Evolutionary conservation across 371 early-diverging fungal genomes (phyloP).

Genomic region (Saksenaea oblongispora): DNA sequence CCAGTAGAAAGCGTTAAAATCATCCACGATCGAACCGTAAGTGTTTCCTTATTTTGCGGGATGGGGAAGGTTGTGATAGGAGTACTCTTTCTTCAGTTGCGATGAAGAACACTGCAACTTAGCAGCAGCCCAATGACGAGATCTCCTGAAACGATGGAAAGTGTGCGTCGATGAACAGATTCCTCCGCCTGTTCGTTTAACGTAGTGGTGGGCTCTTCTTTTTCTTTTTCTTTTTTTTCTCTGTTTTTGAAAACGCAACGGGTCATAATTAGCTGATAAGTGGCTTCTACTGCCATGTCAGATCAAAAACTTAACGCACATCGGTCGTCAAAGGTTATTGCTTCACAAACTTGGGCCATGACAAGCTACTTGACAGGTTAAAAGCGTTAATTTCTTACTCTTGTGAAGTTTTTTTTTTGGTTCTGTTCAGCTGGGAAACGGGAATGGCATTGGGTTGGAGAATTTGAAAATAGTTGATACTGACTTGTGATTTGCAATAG

Average conservation of each 20-base stretch:
- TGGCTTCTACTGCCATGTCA: conserved; percentile 3
- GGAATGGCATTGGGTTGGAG: not conserved
- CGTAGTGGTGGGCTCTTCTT: not conserved
- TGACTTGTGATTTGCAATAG: not conserved
- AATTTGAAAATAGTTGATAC: not conserved
- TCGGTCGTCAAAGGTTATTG: conserved; percentile 1
- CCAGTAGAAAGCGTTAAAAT: conserved; percentile 75
- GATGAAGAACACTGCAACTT: not conserved
- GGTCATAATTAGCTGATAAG: conserved; percentile 2
- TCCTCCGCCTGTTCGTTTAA: not conserved
- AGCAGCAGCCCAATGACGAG: not conserved
- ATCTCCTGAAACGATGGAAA: not conserved
- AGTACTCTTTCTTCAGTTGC: not conserved
- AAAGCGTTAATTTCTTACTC: conserved; percentile 4
- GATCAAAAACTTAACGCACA: conserved; percentile 1
- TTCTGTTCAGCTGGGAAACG: not conserved
- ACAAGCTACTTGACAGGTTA: conserved; percentile 5
- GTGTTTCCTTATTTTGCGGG: conserved; percentile 20
- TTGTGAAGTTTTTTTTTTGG: not conserved
- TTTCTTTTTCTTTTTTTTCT: not conserved
- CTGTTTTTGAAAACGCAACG: not conserved
- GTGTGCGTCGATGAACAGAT: not conserved
- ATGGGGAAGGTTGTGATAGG: conserved; percentile 12
- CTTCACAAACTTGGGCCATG: not conserved
- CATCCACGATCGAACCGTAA: conserved; percentile 78